Evolutionary conservation across 257 asterid genomes (phyloP).

Genomic region (Solanum pinnatisectum): DNA sequence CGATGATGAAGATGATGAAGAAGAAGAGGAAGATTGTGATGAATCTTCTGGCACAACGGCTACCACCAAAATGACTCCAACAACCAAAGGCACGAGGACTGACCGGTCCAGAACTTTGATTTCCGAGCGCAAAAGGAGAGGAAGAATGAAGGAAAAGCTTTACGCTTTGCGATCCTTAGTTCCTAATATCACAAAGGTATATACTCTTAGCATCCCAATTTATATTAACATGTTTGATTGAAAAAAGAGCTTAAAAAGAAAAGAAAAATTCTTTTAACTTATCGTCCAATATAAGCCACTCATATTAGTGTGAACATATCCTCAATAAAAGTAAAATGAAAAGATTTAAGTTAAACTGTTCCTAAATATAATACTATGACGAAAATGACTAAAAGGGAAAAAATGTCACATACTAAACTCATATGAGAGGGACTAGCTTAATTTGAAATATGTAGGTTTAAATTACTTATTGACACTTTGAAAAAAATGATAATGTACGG

Average conservation of each 20-base stretch:
- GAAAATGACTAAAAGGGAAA: not conserved
- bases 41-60: not conserved
- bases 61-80: not conserved
- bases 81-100: slow-evolving; percentile 8
- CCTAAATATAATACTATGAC: too few species aligned
- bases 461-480: not conserved
- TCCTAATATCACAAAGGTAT: slow-evolving; percentile 59
- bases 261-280: not conserved
- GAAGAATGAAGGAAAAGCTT: slow-evolving; percentile 84
- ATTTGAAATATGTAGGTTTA: not conserved
- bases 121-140: slow-evolving; percentile 70
- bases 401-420: too few species aligned
- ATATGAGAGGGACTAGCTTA: too few species aligned
- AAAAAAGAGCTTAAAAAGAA: not conserved
- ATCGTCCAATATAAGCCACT: not conserved
- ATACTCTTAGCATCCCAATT: not conserved
- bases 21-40: not conserved
- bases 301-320: not conserved
- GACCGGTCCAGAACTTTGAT: slow-evolving; percentile 60
- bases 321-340: not conserved
- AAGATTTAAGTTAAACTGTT: not conserved
- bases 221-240: not conserved
- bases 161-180: slow-evolving; percentile 72
- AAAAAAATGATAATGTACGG: too few species aligned
- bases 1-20: not conserved